phyloP scores from a whole-genome alignment of 768 basidiomycete species.

The Tricholoma hemisulphureum region DNA sequence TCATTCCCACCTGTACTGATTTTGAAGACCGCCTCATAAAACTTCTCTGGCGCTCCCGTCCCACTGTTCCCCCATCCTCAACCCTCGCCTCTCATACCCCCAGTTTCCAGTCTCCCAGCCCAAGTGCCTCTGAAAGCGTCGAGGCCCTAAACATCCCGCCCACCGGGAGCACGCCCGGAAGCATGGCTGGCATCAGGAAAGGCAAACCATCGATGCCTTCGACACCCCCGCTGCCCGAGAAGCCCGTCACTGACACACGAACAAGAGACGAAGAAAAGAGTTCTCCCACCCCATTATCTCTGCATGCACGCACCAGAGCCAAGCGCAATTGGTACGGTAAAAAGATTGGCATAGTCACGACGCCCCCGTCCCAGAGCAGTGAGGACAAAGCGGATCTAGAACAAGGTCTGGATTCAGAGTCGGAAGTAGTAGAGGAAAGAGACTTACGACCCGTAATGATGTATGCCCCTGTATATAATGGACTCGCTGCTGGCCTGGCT shows the following conservation, averaged over 20 bases:
- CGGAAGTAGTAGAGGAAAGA: conserved; percentile 15
- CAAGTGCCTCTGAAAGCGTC: conserved; percentile 26
- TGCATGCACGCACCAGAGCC: conserved; percentile 3
- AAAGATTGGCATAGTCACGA: conserved; percentile 38
- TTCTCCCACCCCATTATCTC: not conserved
- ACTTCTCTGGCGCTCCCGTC: conserved; percentile 67
- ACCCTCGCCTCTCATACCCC: conserved; percentile 18
- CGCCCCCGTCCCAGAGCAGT: not conserved
- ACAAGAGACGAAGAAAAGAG: conserved; percentile 14
- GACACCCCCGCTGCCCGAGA: not conserved
- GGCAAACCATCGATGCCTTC: not conserved
- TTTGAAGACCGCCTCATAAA: conserved; percentile 79
- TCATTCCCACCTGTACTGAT: conserved; percentile 71
- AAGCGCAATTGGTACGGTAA: conserved; percentile 63
- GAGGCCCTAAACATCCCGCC: conserved; percentile 10
- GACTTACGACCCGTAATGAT: conserved; percentile 35
- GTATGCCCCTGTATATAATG: conserved; percentile 71
- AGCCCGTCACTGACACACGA: not conserved
- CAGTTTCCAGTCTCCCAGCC: conserved; percentile 26
- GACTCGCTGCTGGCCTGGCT: conserved; percentile 54
- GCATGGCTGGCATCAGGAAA: not conserved
- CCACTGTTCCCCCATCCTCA: conserved; percentile 30
- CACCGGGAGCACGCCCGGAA: not conserved
- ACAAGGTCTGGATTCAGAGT: not conserved
- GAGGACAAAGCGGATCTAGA: not conserved